A percentile compares a stretch with the other conserved stretches of the same genome.
Evolutionary conservation across 345 rosid genomes (phyloP).

Genomic region (Corymbia maculata): DNA sequence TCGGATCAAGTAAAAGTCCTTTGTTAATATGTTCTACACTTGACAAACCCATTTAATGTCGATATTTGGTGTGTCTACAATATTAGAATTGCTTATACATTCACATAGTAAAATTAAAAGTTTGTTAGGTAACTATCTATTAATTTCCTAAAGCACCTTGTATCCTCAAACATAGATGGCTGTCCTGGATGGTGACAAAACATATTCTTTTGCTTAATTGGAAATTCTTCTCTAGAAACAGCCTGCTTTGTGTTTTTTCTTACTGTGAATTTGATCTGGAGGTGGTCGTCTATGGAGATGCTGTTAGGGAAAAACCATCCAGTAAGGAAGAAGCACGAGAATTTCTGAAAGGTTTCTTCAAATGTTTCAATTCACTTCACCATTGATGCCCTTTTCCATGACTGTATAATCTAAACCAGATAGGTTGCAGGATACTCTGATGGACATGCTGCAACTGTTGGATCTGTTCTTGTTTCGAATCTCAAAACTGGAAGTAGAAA

Average conservation of each 20-base stretch:
- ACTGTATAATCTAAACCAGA: neutral
- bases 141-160: neutral
- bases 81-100: neutral
- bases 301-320: slow-evolving; percentile 75
- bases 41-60: neutral
- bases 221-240: neutral
- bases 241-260: slow-evolving; percentile 6
- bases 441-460: slow-evolving; percentile 65
- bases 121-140: neutral
- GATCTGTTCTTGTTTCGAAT: slow-evolving; percentile 77
- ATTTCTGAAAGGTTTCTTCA: slow-evolving; percentile 52
- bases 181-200: slow-evolving; percentile 9
- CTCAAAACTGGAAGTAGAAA: slow-evolving; percentile 56
- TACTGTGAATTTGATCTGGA: slow-evolving; percentile 30
- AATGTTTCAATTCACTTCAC: neutral
- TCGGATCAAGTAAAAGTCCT: slow-evolving; percentile 62
- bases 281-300: slow-evolving; percentile 89
- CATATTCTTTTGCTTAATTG: neutral
- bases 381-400: neutral
- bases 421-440: slow-evolving; percentile 58
- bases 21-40: neutral
- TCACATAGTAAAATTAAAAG: neutral
- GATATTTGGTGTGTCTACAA: neutral
- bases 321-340: slow-evolving; percentile 60
- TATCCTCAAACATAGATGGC: slow-evolving; percentile 35